A percentile compares a stretch with the other conserved stretches of the same genome.
Evolutionary conservation across 2,329 filamentous ascomycete genomes (phyloP).

Genomic region (Apiospora saccharicola): DNA sequence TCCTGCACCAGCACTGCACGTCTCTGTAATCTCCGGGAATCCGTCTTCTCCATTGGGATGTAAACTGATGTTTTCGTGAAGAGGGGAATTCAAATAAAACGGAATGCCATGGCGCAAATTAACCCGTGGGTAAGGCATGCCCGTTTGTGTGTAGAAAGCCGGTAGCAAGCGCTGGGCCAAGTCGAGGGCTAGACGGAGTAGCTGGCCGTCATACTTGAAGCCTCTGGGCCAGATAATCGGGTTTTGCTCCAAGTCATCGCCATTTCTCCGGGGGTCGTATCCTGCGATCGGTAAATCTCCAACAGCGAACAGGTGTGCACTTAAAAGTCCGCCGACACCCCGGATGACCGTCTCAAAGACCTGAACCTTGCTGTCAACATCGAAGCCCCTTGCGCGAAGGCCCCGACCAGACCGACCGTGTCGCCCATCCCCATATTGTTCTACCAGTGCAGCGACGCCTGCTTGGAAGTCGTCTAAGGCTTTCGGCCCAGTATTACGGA

Average conservation of each 20-base stretch:
- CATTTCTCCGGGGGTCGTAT: conserved; percentile 64
- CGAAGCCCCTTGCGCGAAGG: conserved; percentile 79
- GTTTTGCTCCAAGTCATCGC: conserved; percentile 52
- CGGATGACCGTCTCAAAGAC: conserved; percentile 98
- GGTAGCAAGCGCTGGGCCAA: conserved; percentile 84
- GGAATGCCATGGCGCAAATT: conserved; percentile 91
- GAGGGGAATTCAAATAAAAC: conserved; percentile 87
- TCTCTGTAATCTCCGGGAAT: conserved; percentile 84
- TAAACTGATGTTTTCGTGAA: conserved; percentile 65
- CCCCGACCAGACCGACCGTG: conserved; percentile 73
- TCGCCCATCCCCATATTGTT: conserved; percentile 86
- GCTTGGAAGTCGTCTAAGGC: conserved; percentile 80
- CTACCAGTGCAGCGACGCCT: conserved; percentile 77
- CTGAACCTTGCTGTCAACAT: conserved; percentile 97
- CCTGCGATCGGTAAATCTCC: conserved; percentile 87
- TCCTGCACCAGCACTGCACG: conserved; percentile 95
- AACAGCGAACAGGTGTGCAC: conserved; percentile 90
- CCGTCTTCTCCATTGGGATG: conserved; percentile 49
- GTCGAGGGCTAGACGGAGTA: conserved; percentile 88
- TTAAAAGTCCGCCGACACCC: conserved; percentile 88
- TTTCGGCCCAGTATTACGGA: conserved; percentile 61
- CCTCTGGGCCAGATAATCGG: conserved; percentile 77
- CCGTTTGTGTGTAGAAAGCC: conserved; percentile 90
- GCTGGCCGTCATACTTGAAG: conserved; percentile 86
- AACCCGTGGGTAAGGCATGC: conserved; percentile 92